A percentile compares a stretch with the other conserved stretches of the same genome.
These are phyloP conservation scores for Kodamaea restingae DNA, from an alignment of 805 yeast species.

Conservation along the genomic window DNA sequence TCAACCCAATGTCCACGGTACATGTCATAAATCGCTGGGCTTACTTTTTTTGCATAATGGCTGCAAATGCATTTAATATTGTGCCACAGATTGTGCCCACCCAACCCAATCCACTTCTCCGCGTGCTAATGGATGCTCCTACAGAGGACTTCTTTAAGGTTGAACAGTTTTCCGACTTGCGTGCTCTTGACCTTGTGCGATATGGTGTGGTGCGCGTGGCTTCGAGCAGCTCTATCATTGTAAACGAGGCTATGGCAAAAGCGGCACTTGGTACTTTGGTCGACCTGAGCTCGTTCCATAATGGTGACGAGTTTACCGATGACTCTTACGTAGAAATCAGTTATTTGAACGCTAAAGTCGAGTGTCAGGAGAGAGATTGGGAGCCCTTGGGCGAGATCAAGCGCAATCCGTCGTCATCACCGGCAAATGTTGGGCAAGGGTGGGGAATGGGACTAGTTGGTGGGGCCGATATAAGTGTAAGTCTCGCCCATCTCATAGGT, in stretches of 20 bases:
- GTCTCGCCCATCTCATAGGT: not conserved
- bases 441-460: conserved; percentile 4
- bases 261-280: conserved; percentile 3
- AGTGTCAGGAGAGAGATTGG: conserved; percentile 4
- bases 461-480: conserved; percentile 2
- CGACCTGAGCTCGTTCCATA: not conserved
- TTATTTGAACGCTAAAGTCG: conserved; percentile 1
- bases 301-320: not conserved
- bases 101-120: conserved; percentile 7
- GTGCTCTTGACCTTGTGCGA: conserved; percentile 40
- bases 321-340: conserved; percentile 5
- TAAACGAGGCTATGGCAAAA: conserved; percentile 3
- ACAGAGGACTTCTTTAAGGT: conserved; percentile 2
- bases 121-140: conserved; percentile 1
- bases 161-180: conserved; percentile 3
- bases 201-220: conserved; percentile 20
- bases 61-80: not conserved
- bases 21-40: too few species aligned
- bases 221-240: conserved; percentile 5
- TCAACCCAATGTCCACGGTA: too few species aligned
- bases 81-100: not conserved
- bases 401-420: conserved; percentile 6
- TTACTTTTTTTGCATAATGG: not conserved
- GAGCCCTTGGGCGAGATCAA: conserved; percentile 8
- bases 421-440: conserved; percentile 6